Conservation (phyloP, 164 flowering plant species). For the Stephania cephalantha region DNA sequence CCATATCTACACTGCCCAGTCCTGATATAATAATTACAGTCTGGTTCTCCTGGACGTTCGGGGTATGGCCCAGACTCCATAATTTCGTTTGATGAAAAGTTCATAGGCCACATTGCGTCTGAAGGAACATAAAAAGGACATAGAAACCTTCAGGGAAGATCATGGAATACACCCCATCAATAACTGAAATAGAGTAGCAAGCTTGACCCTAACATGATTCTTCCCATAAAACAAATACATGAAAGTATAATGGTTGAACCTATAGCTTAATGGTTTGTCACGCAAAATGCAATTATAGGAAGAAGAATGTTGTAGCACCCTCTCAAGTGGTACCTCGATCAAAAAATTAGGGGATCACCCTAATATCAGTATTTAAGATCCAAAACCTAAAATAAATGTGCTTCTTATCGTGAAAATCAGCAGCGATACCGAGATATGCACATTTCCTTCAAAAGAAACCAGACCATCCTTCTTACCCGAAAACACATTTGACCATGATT, state of each 20-base stretch:
- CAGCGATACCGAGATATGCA: too few relatives aligned
- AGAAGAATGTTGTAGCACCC: background rate
- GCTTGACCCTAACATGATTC: background rate
- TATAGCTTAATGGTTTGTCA: too few relatives aligned
- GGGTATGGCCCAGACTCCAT: constrained; percentile 79
- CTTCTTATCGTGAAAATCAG: too few relatives aligned
- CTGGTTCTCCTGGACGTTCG: constrained; percentile 87
- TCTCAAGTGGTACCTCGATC: background rate
- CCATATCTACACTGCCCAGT: constrained; percentile 97
- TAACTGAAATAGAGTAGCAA: background rate
- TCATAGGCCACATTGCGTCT: constrained; percentile 88
- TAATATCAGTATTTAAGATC: too few relatives aligned
- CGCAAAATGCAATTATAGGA: background rate
- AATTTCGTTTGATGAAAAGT: constrained; percentile 56
- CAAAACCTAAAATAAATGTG: too few relatives aligned
- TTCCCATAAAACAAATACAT: too few relatives aligned
- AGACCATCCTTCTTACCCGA: too few relatives aligned
- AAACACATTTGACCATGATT: too few relatives aligned
- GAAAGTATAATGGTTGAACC: too few relatives aligned
- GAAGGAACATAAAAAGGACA: constrained; percentile 14
- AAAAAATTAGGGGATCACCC: too few relatives aligned
- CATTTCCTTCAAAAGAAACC: too few relatives aligned
- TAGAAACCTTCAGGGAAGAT: background rate
- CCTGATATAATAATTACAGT: constrained; percentile 86
- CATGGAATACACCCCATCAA: too few relatives aligned